These are phyloP conservation scores for Neonectria neomacrospora DNA, from an alignment of 2,329 filamentous ascomycete genomes.

Conservation along the genomic window DNA sequence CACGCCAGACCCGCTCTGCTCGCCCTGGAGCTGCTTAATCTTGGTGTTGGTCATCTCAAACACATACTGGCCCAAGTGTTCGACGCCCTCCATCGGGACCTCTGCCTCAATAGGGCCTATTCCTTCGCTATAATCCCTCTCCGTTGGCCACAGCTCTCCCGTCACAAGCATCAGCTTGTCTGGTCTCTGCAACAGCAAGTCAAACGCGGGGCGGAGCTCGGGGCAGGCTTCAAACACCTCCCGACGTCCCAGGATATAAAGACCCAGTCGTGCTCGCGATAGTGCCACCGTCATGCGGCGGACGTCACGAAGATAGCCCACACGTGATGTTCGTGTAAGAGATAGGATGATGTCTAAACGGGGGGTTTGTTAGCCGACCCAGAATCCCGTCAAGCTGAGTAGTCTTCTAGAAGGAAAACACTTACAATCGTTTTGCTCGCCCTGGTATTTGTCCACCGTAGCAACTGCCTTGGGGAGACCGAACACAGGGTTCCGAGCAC, in stretches of 20 bases:
- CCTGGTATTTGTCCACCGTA: constrained; percentile 98
- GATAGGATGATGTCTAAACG: constrained; percentile 87
- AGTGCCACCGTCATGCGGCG: constrained; percentile 94
- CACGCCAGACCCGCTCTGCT: constrained; percentile 40
- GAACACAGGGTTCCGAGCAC: constrained; percentile 84
- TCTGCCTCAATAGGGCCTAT: constrained; percentile 60
- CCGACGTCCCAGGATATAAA: constrained; percentile 91
- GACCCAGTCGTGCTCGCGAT: constrained; percentile 87
- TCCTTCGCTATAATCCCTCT: constrained; percentile 60
- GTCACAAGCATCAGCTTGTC: constrained; percentile 85
- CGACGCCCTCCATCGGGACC: constrained; percentile 86
- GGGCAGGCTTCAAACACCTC: constrained; percentile 89
- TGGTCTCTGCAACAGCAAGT: constrained; percentile 77
- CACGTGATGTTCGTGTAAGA: constrained; percentile 85
- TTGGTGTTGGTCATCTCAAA: constrained; percentile 88
- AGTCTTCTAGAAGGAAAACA: constrained; percentile 41
- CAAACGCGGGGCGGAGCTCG: constrained; percentile 89
- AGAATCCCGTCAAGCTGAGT: neutral
- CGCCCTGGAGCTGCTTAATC: constrained; percentile 60
- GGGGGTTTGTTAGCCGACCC: constrained; percentile 36
- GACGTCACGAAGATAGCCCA: constrained; percentile 93
- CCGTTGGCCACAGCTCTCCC: constrained; percentile 85
- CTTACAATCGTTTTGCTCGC: constrained; percentile 98
- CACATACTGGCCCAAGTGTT: constrained; percentile 96
- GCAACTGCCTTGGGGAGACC: constrained; percentile 89